Base-by-base conservation (phyloP, 257 asterid genomes). In the Solanum ossicruentum region DNA sequence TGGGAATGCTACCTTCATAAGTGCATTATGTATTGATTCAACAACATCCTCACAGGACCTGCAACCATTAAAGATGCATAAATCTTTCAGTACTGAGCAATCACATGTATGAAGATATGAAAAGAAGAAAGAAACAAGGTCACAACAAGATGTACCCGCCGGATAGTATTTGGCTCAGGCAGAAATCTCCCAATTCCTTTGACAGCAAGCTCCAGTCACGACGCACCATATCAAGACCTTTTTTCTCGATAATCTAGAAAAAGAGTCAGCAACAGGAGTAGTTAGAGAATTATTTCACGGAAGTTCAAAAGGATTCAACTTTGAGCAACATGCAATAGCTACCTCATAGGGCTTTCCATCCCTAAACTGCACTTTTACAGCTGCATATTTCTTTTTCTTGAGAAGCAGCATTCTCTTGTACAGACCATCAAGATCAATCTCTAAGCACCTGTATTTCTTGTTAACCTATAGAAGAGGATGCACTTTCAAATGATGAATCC, bases 121-220 rank as follows among this genome's bases (percentile, higher is more conserved):
- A 52, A 26, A 52, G 65, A 54, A 78, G 49, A 77, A 77, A 77
- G 82, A 78, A 78, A 9, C 49, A 78, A 83, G 85, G 70, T 54
- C 55, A 58, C 60, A 39, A 85, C 85, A 79, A 83, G 78, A 85
- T 87, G 60, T 85, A 95, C 99, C 97, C 95, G 89, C 98, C 97
- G 23, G 99, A 95, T 86, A 97, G 91, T 89, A 97, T 94, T 88
- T 94, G 98, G 88, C 93, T 60, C 45, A 97, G 97, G 86, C 99
- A 97, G 93, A 94, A 97, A 88, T 95, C 97, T 86, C 99, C 98
- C 85, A 93, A 49, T 86, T 97, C 99, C 91, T 95, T 97, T n/a
- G 99, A 92, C 84, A 97, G 85, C 92, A 95, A 86, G 90, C 99
- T 97, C 99, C 99, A 97, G 90, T 97, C 99, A 91, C 99, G 97